phyloP scores from a whole-genome alignment of 176 grass and related monocot genomes.

The Oropetium thomaeum region DNA sequence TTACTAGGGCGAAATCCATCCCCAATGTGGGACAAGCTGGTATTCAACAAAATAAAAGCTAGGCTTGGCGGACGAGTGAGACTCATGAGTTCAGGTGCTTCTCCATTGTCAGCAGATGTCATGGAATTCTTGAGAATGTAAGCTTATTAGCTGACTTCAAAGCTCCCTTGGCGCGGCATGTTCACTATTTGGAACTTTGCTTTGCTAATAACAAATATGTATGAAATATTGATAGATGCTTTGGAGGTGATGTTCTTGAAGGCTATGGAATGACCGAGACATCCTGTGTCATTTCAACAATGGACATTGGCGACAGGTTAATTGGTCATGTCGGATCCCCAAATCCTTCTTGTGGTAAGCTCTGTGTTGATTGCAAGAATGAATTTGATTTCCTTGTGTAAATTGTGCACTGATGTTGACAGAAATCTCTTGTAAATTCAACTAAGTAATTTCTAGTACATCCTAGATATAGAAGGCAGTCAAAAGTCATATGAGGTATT shows the following conservation, averaged over 20 bases:
- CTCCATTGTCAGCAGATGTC: slow-evolving; percentile 83
- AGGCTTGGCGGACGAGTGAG: slow-evolving; percentile 86
- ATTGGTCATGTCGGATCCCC: slow-evolving; percentile 97
- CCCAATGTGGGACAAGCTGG: slow-evolving; percentile 91
- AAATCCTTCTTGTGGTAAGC: slow-evolving; percentile 81
- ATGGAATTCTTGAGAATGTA: slow-evolving; percentile 98
- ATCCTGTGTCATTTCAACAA: slow-evolving; percentile 78
- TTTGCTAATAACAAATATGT: slow-evolving; percentile 9
- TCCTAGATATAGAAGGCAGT: not conserved
- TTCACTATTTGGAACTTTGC: slow-evolving; percentile 22
- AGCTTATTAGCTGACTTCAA: slow-evolving; percentile 62
- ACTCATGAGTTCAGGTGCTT: slow-evolving; percentile 85
- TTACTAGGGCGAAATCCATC: slow-evolving; percentile 68
- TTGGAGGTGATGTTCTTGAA: slow-evolving; percentile 76
- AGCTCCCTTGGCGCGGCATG: slow-evolving; percentile 21
- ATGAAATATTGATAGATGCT: slow-evolving; percentile 60
- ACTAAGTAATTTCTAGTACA: slow-evolving; percentile 7
- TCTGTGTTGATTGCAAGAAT: slow-evolving; percentile 6
- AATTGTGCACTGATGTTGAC: not conserved
- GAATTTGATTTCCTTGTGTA: slow-evolving; percentile 1
- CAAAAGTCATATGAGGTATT: slow-evolving; percentile 1
- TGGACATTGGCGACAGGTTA: slow-evolving; percentile 59
- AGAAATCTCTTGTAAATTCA: slow-evolving; percentile 2
- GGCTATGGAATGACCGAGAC: slow-evolving; percentile 99
- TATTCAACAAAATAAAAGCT: slow-evolving; percentile 98